Evolutionary conservation across 2,329 filamentous ascomycete genomes (phyloP).

Genomic region (Alternaria arborescens): DNA sequence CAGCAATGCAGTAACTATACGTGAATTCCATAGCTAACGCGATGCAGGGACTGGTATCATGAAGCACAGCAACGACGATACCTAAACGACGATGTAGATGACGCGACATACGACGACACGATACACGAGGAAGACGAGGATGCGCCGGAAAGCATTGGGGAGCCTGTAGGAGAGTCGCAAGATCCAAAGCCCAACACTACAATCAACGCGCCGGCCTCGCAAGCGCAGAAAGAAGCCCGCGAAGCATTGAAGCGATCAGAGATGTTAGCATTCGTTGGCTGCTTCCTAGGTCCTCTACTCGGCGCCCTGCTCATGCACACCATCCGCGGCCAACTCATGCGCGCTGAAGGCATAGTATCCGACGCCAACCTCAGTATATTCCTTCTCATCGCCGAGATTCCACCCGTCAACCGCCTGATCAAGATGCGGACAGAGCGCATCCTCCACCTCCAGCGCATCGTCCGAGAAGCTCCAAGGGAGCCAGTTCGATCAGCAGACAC

Average conservation of each 20-base stretch:
- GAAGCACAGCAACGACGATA: slow-evolving; percentile 55
- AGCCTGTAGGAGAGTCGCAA: slow-evolving; percentile 22
- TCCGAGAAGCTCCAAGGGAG: slow-evolving; percentile 51
- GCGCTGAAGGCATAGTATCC: slow-evolving; percentile 86
- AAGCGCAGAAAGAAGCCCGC: slow-evolving; percentile 54
- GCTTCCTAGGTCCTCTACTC: slow-evolving; percentile 78
- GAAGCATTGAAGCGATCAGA: slow-evolving; percentile 78
- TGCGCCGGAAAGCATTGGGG: slow-evolving; percentile 18
- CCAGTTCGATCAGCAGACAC: slow-evolving; percentile 25
- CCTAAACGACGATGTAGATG: slow-evolving; percentile 34
- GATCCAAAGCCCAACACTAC: slow-evolving; percentile 12
- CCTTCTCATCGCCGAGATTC: slow-evolving; percentile 83
- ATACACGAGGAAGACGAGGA: slow-evolving; percentile 45
- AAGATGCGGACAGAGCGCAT: slow-evolving; percentile 82
- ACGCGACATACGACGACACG: slow-evolving; percentile 27
- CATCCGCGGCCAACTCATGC: slow-evolving; percentile 81
- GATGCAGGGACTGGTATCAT: slow-evolving; percentile 61
- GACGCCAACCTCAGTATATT: slow-evolving; percentile 95
- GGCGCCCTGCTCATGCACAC: slow-evolving; percentile 86
- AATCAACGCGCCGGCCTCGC: slow-evolving; percentile 7
- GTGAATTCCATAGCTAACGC: slow-evolving; percentile 11
- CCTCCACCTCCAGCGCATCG: slow-evolving; percentile 79
- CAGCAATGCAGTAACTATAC: not conserved
- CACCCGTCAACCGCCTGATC: slow-evolving; percentile 81
- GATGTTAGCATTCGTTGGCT: slow-evolving; percentile 75